Evolutionary conservation across 257 asterid species (phyloP).

Genomic region (Handroanthus guayacan): DNA sequence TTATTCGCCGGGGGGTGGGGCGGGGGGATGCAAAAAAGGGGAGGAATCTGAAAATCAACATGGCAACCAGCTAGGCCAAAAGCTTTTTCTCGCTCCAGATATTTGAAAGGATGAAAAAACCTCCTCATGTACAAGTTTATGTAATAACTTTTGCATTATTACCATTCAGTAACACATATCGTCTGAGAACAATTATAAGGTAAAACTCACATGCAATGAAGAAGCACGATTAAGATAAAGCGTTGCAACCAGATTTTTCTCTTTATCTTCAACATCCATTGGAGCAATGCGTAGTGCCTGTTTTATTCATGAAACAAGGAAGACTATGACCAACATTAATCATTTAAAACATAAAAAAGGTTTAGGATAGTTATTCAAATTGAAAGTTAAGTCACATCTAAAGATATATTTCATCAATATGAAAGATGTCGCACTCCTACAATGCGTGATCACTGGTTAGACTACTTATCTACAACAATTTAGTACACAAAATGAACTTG

Average conservation of each 20-base stretch:
- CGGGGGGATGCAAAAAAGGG: no score
- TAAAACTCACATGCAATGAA: slow-evolving; percentile 72
- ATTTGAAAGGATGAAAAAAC: slow-evolving; percentile 15
- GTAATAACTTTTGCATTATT: slow-evolving; percentile 13
- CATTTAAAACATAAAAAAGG: slow-evolving; percentile 11
- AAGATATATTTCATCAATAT: slow-evolving; percentile 3
- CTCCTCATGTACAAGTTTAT: background rate
- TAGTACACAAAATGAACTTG: background rate
- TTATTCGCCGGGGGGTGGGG: no score
- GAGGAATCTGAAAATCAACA: background rate
- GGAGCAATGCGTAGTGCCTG: slow-evolving; percentile 91
- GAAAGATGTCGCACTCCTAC: background rate
- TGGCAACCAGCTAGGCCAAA: slow-evolving; percentile 19
- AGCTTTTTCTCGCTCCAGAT: slow-evolving; percentile 6
- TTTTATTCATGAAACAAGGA: slow-evolving; percentile 34
- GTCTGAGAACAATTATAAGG: slow-evolving; percentile 18
- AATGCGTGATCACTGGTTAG: background rate
- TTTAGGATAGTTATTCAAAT: background rate
- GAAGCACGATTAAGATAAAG: slow-evolving; percentile 92
- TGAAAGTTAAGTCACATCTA: slow-evolving; percentile 17
- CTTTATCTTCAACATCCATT: slow-evolving; percentile 56
- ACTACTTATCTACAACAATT: background rate
- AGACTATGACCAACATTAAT: slow-evolving; percentile 10
- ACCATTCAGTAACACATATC: slow-evolving; percentile 14
- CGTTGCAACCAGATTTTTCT: slow-evolving; percentile 60